Evolutionary conservation across 371 early-diverging fungal species (phyloP), one percentile per base, ranked within the genome.

Genomic region (Nematocida displodere): DNA sequence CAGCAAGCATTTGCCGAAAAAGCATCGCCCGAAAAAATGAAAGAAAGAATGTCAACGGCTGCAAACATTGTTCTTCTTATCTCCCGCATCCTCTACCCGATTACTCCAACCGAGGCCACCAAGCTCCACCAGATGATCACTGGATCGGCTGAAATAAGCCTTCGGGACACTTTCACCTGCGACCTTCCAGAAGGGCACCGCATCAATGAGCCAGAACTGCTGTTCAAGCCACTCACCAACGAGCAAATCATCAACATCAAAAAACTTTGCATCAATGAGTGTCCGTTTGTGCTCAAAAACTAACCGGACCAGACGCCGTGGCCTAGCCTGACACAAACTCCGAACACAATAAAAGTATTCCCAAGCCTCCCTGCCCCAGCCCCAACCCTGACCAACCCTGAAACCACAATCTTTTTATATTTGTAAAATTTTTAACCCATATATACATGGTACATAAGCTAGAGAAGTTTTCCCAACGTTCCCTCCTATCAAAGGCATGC

Each of bases 21-120:
- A 67, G 85, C 92, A 52, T 92, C 91, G 83, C 92, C 92, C 82
- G 82, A 87, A 36, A 84, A 94, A 48, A 89, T 89, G 63, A 85
- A 84, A 24, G 87, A 89, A 49, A 92, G 93, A 84, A 71, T 71
- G 31, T 59, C 75, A 0, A 28, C 61, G 0, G 24, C 48, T 28
- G 2, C 42, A 4, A 58, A 56, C 39, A 71, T 71, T 31, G 31
- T 71, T 28, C 47, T 47, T 33, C 31, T 71, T 2, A n/a, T 71
- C 15, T 33, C 68, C 15, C 1, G 34, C 39, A 37, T 71, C 54
- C 46, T 71, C 1, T 36, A 42, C n/a, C 62, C 62, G 0, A 42
- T 71, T 1, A 37, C 34, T 11, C 75, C 75, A 0, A 20, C 7
- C 2, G 75, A 71, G 28, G n/a, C 62, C 0, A 5, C 0, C 2